These are phyloP conservation scores for Pseudogymnoascus sp. DNA, from an alignment of 2,329 filamentous ascomycete species.

Conservation along the genomic window DNA sequence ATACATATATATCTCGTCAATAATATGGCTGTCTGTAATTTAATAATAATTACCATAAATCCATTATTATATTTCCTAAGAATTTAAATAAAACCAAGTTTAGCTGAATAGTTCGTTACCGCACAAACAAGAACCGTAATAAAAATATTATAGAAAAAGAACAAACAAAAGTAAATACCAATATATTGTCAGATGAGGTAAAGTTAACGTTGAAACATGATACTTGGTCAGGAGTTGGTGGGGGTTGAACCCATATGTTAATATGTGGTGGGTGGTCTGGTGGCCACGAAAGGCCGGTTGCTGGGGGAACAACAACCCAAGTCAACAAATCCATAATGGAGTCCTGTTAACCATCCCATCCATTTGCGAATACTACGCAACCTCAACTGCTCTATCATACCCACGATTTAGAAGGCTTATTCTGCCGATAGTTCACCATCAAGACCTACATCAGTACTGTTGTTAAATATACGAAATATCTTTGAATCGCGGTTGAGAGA, in stretches of 20 bases:
- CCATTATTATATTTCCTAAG: background rate
- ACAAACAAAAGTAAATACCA: background rate
- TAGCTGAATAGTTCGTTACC: background rate
- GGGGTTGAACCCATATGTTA: background rate
- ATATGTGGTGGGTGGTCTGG: background rate
- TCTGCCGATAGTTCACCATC: background rate
- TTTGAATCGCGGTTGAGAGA: background rate
- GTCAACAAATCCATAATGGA: conserved; percentile 1
- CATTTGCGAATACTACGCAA: background rate
- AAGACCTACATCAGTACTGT: background rate
- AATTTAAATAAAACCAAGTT: background rate
- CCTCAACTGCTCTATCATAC: background rate
- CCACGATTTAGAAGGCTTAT: background rate
- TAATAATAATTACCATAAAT: background rate
- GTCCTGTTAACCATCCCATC: background rate
- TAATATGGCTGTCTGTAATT: background rate
- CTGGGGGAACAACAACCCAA: conserved; percentile 1
- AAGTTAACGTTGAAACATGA: background rate
- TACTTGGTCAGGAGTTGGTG: background rate
- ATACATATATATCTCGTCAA: background rate
- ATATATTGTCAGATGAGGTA: background rate
- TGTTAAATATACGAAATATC: background rate
- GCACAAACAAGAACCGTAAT: background rate
- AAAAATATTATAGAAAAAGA: background rate
- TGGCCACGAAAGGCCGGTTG: background rate